Conservation (phyloP, 495 filamentous ascomycete genomes). For the Friedmanniomyces endolithicus region DNA sequence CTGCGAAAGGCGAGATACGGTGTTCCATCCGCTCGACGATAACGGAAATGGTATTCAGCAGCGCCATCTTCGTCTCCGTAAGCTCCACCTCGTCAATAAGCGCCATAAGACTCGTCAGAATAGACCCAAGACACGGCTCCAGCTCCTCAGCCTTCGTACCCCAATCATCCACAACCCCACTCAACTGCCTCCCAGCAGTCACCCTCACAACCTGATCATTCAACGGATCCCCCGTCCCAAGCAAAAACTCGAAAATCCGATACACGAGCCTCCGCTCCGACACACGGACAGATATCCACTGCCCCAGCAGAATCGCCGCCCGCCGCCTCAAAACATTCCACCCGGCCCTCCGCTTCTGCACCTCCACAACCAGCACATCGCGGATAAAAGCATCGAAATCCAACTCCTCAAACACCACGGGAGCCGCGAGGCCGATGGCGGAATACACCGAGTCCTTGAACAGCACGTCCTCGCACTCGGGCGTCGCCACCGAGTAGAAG, state of each 20-base stretch:
- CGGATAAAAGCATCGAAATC: conserved; percentile 74
- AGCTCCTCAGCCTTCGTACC: conserved; percentile 63
- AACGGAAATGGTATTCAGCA: conserved; percentile 68
- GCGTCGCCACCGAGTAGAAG: conserved; percentile 55
- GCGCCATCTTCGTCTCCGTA: conserved; percentile 73
- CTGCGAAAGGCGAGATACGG: conserved; percentile 57
- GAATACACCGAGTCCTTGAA: conserved; percentile 90
- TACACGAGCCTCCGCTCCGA: conserved; percentile 60
- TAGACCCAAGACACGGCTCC: conserved; percentile 56
- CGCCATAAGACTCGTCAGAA: conserved; percentile 54
- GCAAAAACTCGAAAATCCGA: conserved; percentile 77
- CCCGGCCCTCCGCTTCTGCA: conserved; percentile 59
- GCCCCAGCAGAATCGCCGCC: conserved; percentile 73
- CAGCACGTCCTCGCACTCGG: conserved; percentile 54
- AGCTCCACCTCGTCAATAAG: conserved; percentile 71
- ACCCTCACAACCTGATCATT: conserved; percentile 91
- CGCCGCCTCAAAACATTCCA: conserved; percentile 81
- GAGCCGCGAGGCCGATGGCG: conserved; percentile 73
- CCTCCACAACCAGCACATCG: conserved; percentile 61
- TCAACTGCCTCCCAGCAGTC: conserved; percentile 76
- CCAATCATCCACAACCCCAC: conserved; percentile 64
- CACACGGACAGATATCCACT: conserved; percentile 74
- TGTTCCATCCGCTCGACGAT: conserved; percentile 73
- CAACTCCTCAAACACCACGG: conserved; percentile 53
- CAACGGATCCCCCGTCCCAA: conserved; percentile 58